Evolutionary conservation across 768 basidiomycete genomes (phyloP), one percentile per base, ranked within the genome.

Genomic region (Piloderma croceum): DNA sequence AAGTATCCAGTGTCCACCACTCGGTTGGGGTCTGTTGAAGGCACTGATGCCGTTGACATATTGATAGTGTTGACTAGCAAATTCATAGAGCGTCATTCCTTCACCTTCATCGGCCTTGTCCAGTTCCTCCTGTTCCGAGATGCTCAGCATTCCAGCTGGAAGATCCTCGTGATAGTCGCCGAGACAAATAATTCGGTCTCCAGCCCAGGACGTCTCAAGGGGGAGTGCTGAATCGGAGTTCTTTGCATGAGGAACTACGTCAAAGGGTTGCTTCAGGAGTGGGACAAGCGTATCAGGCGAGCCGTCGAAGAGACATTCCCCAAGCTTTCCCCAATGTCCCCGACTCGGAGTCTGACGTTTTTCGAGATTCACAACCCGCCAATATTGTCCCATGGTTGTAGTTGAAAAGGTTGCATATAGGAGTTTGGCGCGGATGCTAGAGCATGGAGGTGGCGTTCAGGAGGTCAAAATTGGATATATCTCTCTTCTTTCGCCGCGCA

Each of bases 381-480:
- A 45, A 15, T 27, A 41, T 23, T 45, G 43, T 7, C 39, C 43
- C 42, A 47, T 46, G 39, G n/a, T n/a, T n/a, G n/a, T n/a, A n/a
- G n/a, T n/a, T n/a, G n/a, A n/a, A n/a, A n/a, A n/a, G n/a, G n/a
- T n/a, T n/a, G n/a, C n/a, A n/a, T n/a, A n/a, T n/a, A n/a, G n/a
- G n/a, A n/a, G n/a, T n/a, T n/a, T n/a, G n/a, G n/a, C n/a, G n/a
- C n/a, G n/a, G n/a, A n/a, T 25, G 10, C 23, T 6, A 29, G n/a
- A n/a, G n/a, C n/a, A n/a, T n/a, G n/a, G n/a, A n/a, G n/a, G n/a
- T n/a, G n/a, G n/a, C n/a, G n/a, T n/a, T n/a, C n/a, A n/a, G n/a
- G n/a, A n/a, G n/a, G n/a, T n/a, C n/a, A n/a, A n/a, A n/a, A n/a
- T n/a, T n/a, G n/a, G n/a, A n/a, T n/a, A n/a, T n/a, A n/a, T n/a